These are phyloP conservation scores for Phaeoacremonium minimum DNA, from an alignment of 2,329 filamentous ascomycete species.

Conservation along the genomic window DNA sequence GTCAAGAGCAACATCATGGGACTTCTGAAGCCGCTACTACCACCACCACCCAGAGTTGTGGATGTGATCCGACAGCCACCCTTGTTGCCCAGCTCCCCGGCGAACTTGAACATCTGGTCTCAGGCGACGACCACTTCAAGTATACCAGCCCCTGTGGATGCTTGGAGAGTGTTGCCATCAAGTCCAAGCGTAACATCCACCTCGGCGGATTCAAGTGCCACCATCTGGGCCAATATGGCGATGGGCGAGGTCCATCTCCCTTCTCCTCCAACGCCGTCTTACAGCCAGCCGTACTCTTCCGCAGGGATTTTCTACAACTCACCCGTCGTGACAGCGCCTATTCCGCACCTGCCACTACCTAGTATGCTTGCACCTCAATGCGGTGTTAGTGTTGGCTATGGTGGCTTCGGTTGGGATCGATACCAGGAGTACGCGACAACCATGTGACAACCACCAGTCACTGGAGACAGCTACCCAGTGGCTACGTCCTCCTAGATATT, in stretches of 20 bases:
- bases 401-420: conserved; percentile 80
- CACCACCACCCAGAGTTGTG: conserved; percentile 80
- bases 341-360: conserved; percentile 75
- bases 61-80: conserved; percentile 85
- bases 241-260: conserved; percentile 71
- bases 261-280: conserved; percentile 70
- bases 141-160: conserved; percentile 69
- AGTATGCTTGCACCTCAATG: conserved; percentile 85
- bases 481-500: conserved; percentile 40
- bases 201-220: conserved; percentile 62
- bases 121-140: conserved; percentile 61
- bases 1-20: conserved; percentile 83
- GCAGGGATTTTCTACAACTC: conserved; percentile 76
- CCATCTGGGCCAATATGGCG: conserved; percentile 76
- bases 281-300: conserved; percentile 72
- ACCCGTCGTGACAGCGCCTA: conserved; percentile 68
- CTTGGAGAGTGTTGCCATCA: conserved; percentile 88
- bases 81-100: conserved; percentile 77
- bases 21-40: conserved; percentile 83
- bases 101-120: conserved; percentile 75
- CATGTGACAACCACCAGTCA: conserved; percentile 68
- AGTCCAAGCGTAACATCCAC: conserved; percentile 73
- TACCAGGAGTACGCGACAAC: conserved; percentile 82
- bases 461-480: conserved; percentile 40
- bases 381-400: conserved; percentile 71